Evolutionary conservation across 768 basidiomycete species (phyloP).

Genomic region (Crepidotus variabilis): DNA sequence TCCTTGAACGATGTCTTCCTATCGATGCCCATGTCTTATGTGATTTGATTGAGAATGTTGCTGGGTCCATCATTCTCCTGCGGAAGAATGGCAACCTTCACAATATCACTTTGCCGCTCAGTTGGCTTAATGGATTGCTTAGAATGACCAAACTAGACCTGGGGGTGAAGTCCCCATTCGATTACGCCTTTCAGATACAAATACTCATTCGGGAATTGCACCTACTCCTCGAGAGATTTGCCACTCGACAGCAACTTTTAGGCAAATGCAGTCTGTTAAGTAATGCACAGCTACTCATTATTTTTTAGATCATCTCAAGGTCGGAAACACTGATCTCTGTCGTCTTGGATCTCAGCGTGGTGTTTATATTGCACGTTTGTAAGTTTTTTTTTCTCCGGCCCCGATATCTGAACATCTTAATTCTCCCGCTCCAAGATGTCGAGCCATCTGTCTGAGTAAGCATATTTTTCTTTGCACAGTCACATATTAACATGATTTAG

Average conservation of each 20-base stretch:
- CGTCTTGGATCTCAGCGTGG: conserved; percentile 22
- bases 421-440: conserved; percentile 31
- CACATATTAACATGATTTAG: conserved; percentile 9
- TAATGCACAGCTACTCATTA: not conserved
- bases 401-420: not conserved
- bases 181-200: conserved; percentile 12
- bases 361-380: conserved; percentile 48
- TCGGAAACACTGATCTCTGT: conserved; percentile 15
- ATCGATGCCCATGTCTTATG: conserved; percentile 48
- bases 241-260: conserved; percentile 21
- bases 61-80: conserved; percentile 36
- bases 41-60: conserved; percentile 47
- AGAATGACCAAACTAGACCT: conserved; percentile 9
- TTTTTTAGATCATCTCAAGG: conserved; percentile 24
- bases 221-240: conserved; percentile 24
- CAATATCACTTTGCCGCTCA: conserved; percentile 48
- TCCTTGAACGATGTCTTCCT: conserved; percentile 31
- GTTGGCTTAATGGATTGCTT: conserved; percentile 39
- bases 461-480: conserved; percentile 6
- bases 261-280: not conserved
- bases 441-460: conserved; percentile 45
- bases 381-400: conserved; percentile 15
- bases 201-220: conserved; percentile 10
- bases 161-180: conserved; percentile 1
- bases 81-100: conserved; percentile 29